Conservation (phyloP, 2,329 filamentous ascomycete species). For the Pyricularia sp. region DNA sequence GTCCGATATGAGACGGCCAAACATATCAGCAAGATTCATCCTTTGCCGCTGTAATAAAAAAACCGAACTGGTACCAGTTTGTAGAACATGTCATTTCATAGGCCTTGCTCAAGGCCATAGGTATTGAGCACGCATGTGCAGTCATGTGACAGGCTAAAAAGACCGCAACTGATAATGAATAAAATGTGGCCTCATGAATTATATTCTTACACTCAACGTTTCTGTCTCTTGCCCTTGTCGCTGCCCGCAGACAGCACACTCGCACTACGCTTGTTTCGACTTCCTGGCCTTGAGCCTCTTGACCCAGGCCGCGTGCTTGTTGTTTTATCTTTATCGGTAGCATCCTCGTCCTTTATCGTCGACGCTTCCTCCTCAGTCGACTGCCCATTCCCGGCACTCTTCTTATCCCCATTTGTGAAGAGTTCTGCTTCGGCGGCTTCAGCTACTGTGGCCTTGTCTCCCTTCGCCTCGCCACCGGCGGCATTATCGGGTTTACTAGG, state of each 20-base stretch:
- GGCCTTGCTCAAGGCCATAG: background rate
- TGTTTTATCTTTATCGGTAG: constrained; percentile 20
- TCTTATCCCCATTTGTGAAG: constrained; percentile 4
- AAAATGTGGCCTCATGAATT: background rate
- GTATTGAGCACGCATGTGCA: background rate
- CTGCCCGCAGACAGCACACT: constrained; percentile 67
- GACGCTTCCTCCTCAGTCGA: constrained; percentile 8
- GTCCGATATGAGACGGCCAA: background rate
- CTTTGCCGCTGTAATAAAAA: background rate
- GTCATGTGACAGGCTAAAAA: background rate
- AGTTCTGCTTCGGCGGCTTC: background rate
- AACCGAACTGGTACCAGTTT: background rate
- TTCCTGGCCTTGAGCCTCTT: constrained; percentile 20
- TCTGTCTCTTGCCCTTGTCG: constrained; percentile 54
- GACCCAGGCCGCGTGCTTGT: constrained; percentile 11
- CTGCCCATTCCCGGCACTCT: constrained; percentile 10
- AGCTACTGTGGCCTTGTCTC: constrained; percentile 9
- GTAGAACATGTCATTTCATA: background rate
- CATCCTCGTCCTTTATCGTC: constrained; percentile 16
- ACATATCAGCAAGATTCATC: background rate
- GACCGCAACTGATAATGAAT: background rate
- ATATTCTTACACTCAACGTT: constrained; percentile 30
- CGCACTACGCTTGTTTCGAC: constrained; percentile 67
- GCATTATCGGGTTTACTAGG: background rate
- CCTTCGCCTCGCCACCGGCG: constrained; percentile 6